Evolutionary conservation across 768 basidiomycete genomes (phyloP), one percentile per base, ranked within the genome.

Genomic region (Infundibulicybe gibba): DNA sequence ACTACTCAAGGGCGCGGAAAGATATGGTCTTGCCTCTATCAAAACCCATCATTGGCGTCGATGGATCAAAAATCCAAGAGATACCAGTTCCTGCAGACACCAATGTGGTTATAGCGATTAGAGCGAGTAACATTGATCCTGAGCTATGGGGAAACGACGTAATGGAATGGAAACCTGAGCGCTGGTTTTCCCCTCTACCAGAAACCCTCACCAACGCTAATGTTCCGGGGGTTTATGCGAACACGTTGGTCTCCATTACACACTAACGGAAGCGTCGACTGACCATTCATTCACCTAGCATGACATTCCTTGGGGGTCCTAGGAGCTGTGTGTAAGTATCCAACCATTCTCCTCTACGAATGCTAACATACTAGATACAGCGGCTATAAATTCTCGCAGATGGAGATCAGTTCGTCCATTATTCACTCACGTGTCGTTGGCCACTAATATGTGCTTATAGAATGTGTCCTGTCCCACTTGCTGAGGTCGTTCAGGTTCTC

Each of bases 331-430:
- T 71, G 62, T 67, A 33, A 43, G 66, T 49, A 13, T 6, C 39
- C 46, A 16, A 6, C 43, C 6, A 17, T 32, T 1, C 11, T 2
- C 5, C 15, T 6, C 19, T 14, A 19, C 6, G 3, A 32, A 13
- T 39, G 17, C 31, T 39, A 12, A 38, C 11, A 20, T 11, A 13
- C 15, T 5, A 17, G 41, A 38, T 32, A 5, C 49, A 70, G 66
- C 25, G 72, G 72, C 40, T 73, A 73, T 61, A 71, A 72, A 47
- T 72, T 71, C 54, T 65, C 71, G 1, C 65, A 70, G 48, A 54
- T 75, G 12, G 71, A 71, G 50, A 72, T 71, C 61, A 74, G 72
- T 71, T 45, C 20, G 68, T 66, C 4, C 35, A 19, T 19, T 38
- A 19, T 10, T 38, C 35, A n/a, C 4, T 38, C 35, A 14, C n/a